Conservation (phyloP, 495 filamentous ascomycete genomes). For the Monascus purpureus region DNA sequence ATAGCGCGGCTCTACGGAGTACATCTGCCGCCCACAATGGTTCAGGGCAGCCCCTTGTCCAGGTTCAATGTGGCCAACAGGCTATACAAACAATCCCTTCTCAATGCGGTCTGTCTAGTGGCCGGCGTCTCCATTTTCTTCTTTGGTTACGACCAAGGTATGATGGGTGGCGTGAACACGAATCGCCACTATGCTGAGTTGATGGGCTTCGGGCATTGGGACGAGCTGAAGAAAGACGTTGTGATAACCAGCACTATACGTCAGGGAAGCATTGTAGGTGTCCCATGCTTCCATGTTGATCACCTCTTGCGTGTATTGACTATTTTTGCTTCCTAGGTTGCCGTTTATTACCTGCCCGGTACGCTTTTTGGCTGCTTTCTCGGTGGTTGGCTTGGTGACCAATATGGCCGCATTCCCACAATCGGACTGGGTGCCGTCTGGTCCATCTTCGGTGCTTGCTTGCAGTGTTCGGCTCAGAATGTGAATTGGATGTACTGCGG, state of each 20-base stretch:
- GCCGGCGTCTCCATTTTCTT: constrained; percentile 48
- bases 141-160: constrained; percentile 55
- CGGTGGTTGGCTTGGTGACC: constrained; percentile 49
- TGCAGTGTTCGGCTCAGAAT: constrained; percentile 51
- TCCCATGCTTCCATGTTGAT: too few species aligned
- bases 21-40: too few species aligned
- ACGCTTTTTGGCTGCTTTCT: constrained; percentile 45
- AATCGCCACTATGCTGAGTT: constrained; percentile 47
- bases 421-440: constrained; percentile 42
- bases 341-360: constrained; percentile 61
- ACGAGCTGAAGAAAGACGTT: constrained; percentile 29
- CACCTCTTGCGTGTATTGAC: too few species aligned
- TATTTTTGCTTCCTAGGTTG: too few species aligned
- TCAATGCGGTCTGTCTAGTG: constrained; percentile 50
- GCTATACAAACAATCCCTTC: constrained; percentile 47
- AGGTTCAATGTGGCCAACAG: constrained; percentile 49
- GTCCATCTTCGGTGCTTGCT: constrained; percentile 42
- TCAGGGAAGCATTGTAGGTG: constrained; percentile 50
- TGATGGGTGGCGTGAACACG: constrained; percentile 66
- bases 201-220: constrained; percentile 51
- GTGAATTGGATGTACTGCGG: constrained; percentile 59
- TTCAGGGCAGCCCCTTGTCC: too few species aligned
- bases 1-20: too few species aligned
- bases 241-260: constrained; percentile 47
- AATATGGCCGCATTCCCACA: constrained; percentile 46